Evolutionary conservation across 257 asterid species (phyloP).

Genomic region (Rehmannia glutinosa): DNA sequence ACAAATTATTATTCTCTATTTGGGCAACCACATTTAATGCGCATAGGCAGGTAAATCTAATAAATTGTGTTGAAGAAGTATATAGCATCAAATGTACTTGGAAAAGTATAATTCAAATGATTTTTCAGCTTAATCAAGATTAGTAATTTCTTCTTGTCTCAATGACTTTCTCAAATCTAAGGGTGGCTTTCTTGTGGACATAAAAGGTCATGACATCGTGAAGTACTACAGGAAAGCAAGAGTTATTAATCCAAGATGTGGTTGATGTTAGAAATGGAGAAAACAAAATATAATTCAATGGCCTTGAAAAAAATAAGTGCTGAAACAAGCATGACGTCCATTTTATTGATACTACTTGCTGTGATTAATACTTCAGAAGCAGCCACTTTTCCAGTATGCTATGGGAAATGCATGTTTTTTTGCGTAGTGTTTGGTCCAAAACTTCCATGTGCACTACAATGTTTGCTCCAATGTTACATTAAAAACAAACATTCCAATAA

Average conservation of each 20-base stretch:
- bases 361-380: neutral
- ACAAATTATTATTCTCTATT: neutral
- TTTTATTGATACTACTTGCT: neutral
- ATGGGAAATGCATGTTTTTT: constrained; percentile 20
- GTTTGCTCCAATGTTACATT: constrained; percentile 2
- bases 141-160: neutral
- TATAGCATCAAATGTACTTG: neutral
- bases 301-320: neutral
- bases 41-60: neutral
- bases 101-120: neutral
- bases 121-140: neutral
- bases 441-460: constrained; percentile 8
- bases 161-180: neutral
- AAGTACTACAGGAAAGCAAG: neutral
- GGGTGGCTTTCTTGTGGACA: too few species aligned
- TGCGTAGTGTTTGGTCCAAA: constrained; percentile 14
- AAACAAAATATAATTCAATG: neutral
- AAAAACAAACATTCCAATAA: neutral
- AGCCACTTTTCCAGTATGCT: neutral
- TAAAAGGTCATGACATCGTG: neutral
- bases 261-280: neutral
- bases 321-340: neutral
- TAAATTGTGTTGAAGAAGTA: neutral
- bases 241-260: neutral
- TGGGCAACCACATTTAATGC: neutral